Conservation (phyloP, 495 filamentous ascomycete species). For the Lepraria neglecta region DNA sequence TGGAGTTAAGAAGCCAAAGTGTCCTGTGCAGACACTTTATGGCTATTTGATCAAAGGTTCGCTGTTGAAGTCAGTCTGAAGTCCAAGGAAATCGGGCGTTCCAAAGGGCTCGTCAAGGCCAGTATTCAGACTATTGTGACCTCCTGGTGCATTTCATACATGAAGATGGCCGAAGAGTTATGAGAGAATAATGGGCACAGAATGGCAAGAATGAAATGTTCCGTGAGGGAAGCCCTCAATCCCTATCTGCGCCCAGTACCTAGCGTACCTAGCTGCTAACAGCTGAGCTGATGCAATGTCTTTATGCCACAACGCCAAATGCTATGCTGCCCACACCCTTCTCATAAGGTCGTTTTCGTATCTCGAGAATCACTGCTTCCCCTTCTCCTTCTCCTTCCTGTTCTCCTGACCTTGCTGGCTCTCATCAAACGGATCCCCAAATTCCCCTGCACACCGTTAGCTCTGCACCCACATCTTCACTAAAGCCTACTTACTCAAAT, state of each 20-base stretch:
- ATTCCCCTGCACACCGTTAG: conserved; percentile 37
- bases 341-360: neutral
- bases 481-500: conserved; percentile 33
- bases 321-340: conserved; percentile 7
- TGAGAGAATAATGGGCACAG: too few species aligned
- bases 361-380: conserved; percentile 31
- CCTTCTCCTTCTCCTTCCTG: neutral
- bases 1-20: too few species aligned
- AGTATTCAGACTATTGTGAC: too few species aligned
- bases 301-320: neutral
- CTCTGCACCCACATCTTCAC: neutral
- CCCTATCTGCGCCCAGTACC: neutral
- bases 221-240: neutral
- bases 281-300: neutral
- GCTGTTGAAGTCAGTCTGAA: too few species aligned
- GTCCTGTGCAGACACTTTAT: too few species aligned
- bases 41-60: too few species aligned
- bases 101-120: too few species aligned
- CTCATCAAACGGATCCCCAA: conserved; percentile 57
- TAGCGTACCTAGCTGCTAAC: neutral
- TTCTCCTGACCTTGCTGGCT: neutral
- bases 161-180: too few species aligned
- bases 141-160: too few species aligned
- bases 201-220: too few species aligned
- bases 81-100: too few species aligned